These are phyloP conservation scores for Fusarium coicis DNA, from an alignment of 2,329 filamentous ascomycete genomes.

Conservation along the genomic window DNA sequence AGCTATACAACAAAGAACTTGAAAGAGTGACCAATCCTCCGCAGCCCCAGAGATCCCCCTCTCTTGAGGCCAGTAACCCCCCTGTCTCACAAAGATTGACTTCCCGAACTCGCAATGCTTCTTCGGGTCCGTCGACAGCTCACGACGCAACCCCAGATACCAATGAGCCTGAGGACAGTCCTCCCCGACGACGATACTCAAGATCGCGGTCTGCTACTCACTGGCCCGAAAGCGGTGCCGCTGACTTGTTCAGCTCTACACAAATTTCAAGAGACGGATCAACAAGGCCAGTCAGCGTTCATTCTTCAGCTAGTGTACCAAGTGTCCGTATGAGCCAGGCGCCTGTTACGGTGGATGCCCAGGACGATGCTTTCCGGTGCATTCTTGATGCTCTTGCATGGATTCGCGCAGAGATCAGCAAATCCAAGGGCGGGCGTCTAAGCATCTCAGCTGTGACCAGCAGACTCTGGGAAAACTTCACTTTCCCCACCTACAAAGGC, in stretches of 20 bases:
- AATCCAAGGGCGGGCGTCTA: constrained; percentile 39
- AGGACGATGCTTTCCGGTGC: constrained; percentile 41
- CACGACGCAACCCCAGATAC: constrained; percentile 27
- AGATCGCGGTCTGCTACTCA: constrained; percentile 32
- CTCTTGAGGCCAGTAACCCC: constrained; percentile 19
- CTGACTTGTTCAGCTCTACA: background rate
- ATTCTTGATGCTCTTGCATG: constrained; percentile 44
- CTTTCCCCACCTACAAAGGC: constrained; percentile 45
- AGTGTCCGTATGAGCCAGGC: background rate
- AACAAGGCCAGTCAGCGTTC: constrained; percentile 3
- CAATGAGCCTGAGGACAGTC: constrained; percentile 8
- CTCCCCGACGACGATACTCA: constrained; percentile 23
- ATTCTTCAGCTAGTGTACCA: constrained; percentile 6
- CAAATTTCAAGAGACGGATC: constrained; percentile 9
- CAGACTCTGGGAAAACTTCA: constrained; percentile 49
- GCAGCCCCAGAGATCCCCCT: constrained; percentile 26
- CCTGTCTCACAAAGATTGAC: constrained; percentile 16
- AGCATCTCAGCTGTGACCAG: constrained; percentile 39
- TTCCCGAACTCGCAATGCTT: constrained; percentile 39
- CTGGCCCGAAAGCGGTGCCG: background rate
- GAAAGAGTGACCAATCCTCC: constrained; percentile 38
- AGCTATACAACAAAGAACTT: constrained; percentile 39
- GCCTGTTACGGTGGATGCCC: background rate
- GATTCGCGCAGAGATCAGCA: constrained; percentile 22
- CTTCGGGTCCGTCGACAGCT: constrained; percentile 18